Evolutionary conservation across 1,284 basidiomycete species (phyloP), one percentile per base, ranked within the genome.

Genomic region (Puccinia horiana): DNA sequence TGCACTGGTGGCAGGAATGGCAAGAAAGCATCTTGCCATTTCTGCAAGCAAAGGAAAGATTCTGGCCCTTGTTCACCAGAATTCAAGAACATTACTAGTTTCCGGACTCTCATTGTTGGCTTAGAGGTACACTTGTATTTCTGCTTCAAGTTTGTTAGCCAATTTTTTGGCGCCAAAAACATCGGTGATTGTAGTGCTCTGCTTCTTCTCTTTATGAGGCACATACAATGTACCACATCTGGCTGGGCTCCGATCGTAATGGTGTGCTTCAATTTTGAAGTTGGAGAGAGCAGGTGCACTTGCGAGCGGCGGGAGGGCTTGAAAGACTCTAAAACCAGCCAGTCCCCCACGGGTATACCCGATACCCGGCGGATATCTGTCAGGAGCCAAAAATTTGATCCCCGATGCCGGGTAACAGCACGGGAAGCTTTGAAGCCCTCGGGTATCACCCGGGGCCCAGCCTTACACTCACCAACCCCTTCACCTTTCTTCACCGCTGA

Each of bases 1-100:
- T 18, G 61, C 61, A n/a, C 61, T 63, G 26, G 26, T 63, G 61
- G 61, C 61, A 20, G 61, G 61, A 63, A 63, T 63, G 26, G 61
- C 11, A 63, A 63, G 61, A 37, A 16, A 63, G 61, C 61, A 63
- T 63, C 35, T 63, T 63, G 61, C 61, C 26, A 63, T 63, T 37
- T 14, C 35, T 29, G 35, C 26, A 14, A 63, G 61, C 11, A 26
- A 63, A 3, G 61, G 61, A 37, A 29, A 63, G 14, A 32, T 29
- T 11, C 9, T 12, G 14, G 2, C 14, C n/a, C 32, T 63, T 6
- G 6, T 29, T 6, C 35, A 4, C 61, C 61, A 63, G 61, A 29
- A 63, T 8, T 63, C 61, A 4, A 63, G 20, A 37, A 63, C 61
- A 6, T 18, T n/a, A 14, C 3, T 63, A 32, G 26, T 63, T 29